Percentiles rank a stretch among this genome's conserved stretches.
These are phyloP conservation scores for Aspergillus cavernicola DNA, from an alignment of 495 filamentous ascomycete species.

Conservation along the genomic window DNA sequence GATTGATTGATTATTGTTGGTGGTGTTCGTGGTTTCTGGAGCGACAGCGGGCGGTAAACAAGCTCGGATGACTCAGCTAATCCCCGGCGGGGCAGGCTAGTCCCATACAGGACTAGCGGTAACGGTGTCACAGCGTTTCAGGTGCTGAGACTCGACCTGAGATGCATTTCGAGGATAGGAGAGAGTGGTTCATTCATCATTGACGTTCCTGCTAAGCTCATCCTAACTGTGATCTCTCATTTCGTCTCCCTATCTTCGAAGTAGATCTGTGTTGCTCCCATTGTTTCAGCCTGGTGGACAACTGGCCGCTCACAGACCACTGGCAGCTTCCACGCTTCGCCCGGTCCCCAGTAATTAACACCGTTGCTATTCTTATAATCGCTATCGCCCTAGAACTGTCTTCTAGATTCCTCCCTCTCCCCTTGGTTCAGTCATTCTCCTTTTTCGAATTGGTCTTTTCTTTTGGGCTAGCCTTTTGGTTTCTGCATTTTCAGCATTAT, in stretches of 20 bases:
- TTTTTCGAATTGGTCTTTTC: constrained; percentile 17
- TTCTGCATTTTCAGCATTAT: constrained; percentile 43
- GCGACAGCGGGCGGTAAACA: constrained; percentile 41
- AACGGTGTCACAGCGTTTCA: constrained; percentile 7
- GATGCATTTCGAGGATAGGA: too few relatives aligned
- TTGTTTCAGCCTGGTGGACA: not conserved
- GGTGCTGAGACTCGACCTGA: not conserved
- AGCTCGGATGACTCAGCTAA: constrained; percentile 30
- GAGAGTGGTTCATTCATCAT: too few relatives aligned
- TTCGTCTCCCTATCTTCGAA: not conserved
- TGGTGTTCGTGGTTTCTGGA: constrained; percentile 33
- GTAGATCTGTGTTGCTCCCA: not conserved
- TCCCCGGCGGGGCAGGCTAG: constrained; percentile 8
- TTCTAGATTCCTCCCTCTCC: constrained; percentile 9
- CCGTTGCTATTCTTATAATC: constrained; percentile 6
- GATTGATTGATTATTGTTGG: not conserved
- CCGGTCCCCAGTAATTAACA: constrained; percentile 11
- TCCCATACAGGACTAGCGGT: constrained; percentile 18
- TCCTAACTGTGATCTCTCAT: too few relatives aligned
- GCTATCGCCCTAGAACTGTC: constrained; percentile 9
- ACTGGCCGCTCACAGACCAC: not conserved
- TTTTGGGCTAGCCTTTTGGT: constrained; percentile 14
- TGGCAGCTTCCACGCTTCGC: not conserved
- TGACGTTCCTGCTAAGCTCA: too few relatives aligned
- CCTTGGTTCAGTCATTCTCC: constrained; percentile 12